Percentiles rank a stretch among this genome's conserved stretches.
phyloP scores from a whole-genome alignment of 2,329 filamentous ascomycete species.

The Beauveria caledonica region DNA sequence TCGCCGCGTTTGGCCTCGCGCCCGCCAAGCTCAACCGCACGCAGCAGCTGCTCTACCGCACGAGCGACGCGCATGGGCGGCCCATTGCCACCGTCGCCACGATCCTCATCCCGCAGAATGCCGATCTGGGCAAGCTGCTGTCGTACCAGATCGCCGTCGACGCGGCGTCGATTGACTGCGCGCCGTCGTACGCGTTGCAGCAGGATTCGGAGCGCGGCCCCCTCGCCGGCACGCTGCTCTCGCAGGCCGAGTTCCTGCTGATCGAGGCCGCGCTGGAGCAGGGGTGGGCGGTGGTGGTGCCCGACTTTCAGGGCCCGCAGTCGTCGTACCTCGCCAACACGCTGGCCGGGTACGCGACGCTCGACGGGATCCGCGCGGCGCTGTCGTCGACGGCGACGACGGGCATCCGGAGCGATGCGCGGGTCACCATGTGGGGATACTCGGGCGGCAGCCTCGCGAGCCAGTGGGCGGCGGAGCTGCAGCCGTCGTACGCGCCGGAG shows the following conservation, averaged over 20 bases:
- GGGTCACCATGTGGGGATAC: constrained; percentile 32
- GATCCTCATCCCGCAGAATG: constrained; percentile 27
- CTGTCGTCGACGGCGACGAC: constrained; percentile 8
- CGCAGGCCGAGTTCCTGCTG: neutral
- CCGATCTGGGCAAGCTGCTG: constrained; percentile 22
- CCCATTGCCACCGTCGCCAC: constrained; percentile 31
- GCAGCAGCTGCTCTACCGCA: constrained; percentile 32
- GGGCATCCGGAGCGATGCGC: constrained; percentile 21
- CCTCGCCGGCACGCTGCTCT: constrained; percentile 26
- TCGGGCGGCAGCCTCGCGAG: constrained; percentile 6
- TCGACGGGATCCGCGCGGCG: constrained; percentile 6
- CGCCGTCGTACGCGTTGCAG: constrained; percentile 20
- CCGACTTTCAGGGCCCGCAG: constrained; percentile 4
- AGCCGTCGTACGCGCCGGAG: constrained; percentile 5
- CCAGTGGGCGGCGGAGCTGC: constrained; percentile 6
- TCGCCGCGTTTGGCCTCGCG: constrained; percentile 15
- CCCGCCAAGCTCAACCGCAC: constrained; percentile 14
- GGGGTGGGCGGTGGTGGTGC: constrained; percentile 15
- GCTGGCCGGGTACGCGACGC: constrained; percentile 2
- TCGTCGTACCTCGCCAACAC: constrained; percentile 6
- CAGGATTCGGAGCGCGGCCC: constrained; percentile 17
- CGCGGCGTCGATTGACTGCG: constrained; percentile 28
- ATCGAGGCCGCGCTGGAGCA: constrained; percentile 6
- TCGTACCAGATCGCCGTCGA: constrained; percentile 36
- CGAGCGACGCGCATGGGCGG: constrained; percentile 26